Evolutionary conservation across 257 asterid species (phyloP).

Genomic region (Cynanchum wilfordii): DNA sequence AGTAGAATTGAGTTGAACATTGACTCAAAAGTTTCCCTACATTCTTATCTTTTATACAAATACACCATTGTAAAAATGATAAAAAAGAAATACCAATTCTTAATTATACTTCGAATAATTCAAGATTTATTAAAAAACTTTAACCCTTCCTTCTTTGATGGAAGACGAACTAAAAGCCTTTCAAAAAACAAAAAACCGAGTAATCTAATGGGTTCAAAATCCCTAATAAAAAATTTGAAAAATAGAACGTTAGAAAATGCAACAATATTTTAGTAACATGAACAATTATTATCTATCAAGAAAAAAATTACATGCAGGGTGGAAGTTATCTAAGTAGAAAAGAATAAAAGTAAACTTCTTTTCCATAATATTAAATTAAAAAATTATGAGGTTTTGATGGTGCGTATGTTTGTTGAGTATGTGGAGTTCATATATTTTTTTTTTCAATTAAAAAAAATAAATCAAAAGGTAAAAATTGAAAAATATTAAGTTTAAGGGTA

Average conservation of each 20-base stretch:
- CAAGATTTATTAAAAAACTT: conserved; percentile 41
- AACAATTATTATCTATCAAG: too few species aligned
- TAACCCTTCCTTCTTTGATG: conserved; percentile 81
- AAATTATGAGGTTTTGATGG: too few species aligned
- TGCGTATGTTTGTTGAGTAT: too few species aligned
- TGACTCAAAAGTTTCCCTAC: not conserved
- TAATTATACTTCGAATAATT: not conserved
- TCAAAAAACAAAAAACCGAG: conserved; percentile 94
- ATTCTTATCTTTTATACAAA: not conserved
- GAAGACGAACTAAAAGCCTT: conserved; percentile 87
- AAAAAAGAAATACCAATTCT: not conserved
- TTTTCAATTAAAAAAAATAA: too few species aligned
- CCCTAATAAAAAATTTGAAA: conserved; percentile 44
- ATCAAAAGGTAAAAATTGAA: too few species aligned
- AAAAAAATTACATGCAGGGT: too few species aligned
- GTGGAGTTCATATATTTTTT: too few species aligned
- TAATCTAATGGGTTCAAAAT: conserved; percentile 90
- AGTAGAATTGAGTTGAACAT: not conserved
- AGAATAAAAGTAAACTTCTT: too few species aligned
- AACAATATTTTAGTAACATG: not conserved
- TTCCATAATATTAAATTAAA: too few species aligned
- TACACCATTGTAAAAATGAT: not conserved
- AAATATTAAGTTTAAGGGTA: too few species aligned
- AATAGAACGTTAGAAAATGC: conserved; percentile 20
- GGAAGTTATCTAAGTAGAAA: too few species aligned